A percentile compares a stretch with the other conserved stretches of the same genome.
Evolutionary conservation across 805 yeast genomes (phyloP).

Genomic region (Spathaspora boniae): DNA sequence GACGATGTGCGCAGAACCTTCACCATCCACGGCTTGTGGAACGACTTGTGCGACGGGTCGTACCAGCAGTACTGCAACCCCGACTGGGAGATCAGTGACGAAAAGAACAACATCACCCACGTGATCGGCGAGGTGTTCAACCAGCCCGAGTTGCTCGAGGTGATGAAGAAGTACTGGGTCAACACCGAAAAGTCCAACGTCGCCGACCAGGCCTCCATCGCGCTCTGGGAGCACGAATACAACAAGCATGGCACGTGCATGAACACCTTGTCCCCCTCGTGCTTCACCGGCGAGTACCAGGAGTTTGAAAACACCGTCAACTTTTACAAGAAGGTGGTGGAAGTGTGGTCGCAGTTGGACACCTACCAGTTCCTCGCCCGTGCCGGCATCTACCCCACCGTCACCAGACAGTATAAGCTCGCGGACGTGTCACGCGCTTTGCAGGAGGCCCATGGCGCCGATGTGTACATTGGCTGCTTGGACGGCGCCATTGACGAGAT

Average conservation of each 20-base stretch:
- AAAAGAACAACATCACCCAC: constrained; percentile 16
- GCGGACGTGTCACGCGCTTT: constrained; percentile 31
- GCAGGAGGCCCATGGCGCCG: constrained; percentile 25
- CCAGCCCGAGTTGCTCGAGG: constrained; percentile 22
- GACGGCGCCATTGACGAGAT: constrained; percentile 51
- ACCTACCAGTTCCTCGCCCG: constrained; percentile 33
- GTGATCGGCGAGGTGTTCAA: constrained; percentile 23
- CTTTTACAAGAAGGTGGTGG: constrained; percentile 26
- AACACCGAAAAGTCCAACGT: constrained; percentile 12
- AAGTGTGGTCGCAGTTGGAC: constrained; percentile 26
- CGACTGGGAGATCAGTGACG: constrained; percentile 24
- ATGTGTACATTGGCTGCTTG: constrained; percentile 36
- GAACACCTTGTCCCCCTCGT: constrained; percentile 32
- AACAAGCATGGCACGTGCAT: constrained; percentile 45
- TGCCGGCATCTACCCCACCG: constrained; percentile 36
- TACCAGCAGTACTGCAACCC: constrained; percentile 36
- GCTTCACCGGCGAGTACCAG: constrained; percentile 24
- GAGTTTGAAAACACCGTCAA: constrained; percentile 26
- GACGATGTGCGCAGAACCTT: constrained; percentile 17
- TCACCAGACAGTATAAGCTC: constrained; percentile 29
- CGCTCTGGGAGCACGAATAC: constrained; percentile 42
- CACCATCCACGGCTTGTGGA: constrained; percentile 46
- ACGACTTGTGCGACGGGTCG: constrained; percentile 39
- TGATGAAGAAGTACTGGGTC: constrained; percentile 31
- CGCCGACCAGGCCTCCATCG: constrained; percentile 15